These are phyloP conservation scores for Cucumis cinereus DNA, from an alignment of 306 rosid species.

Conservation along the genomic window DNA sequence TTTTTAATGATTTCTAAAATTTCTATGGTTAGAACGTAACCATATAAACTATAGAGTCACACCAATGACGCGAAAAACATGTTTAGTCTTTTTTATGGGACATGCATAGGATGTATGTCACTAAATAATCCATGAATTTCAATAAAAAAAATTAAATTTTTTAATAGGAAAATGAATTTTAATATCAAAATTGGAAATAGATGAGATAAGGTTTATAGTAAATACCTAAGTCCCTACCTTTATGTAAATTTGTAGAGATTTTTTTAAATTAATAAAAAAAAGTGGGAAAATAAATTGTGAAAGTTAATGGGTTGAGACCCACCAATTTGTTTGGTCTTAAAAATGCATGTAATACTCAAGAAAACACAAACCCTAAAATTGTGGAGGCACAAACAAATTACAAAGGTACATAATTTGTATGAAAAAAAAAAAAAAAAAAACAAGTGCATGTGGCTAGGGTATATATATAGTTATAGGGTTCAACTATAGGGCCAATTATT, in stretches of 20 bases:
- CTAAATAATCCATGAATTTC: too few species aligned
- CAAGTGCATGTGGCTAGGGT: constrained; percentile 5
- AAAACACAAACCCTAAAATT: constrained; percentile 3
- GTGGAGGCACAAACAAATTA: constrained; percentile 3
- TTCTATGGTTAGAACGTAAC: too few species aligned
- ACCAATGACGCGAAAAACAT: too few species aligned
- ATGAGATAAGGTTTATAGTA: not conserved
- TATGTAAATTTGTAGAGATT: too few species aligned
- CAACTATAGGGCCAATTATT: constrained; percentile 3
- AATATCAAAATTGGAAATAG: not conserved
- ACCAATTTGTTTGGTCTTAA: not conserved
- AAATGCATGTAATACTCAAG: not conserved
- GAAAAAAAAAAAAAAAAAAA: not conserved
- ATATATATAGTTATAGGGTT: not conserved
- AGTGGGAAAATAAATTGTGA: not conserved
- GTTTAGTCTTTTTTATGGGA: too few species aligned
- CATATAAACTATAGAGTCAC: too few species aligned
- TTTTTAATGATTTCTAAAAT: too few species aligned
- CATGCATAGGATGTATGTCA: too few species aligned
- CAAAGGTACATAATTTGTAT: constrained; percentile 8
- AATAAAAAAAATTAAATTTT: too few species aligned
- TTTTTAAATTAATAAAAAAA: not conserved
- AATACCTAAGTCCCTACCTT: too few species aligned
- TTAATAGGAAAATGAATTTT: too few species aligned
- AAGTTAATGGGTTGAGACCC: not conserved